Percentiles rank a stretch among this genome's conserved stretches.
phyloP scores from a whole-genome alignment of 768 basidiomycete species.

The Leccinum rimulosum region DNA sequence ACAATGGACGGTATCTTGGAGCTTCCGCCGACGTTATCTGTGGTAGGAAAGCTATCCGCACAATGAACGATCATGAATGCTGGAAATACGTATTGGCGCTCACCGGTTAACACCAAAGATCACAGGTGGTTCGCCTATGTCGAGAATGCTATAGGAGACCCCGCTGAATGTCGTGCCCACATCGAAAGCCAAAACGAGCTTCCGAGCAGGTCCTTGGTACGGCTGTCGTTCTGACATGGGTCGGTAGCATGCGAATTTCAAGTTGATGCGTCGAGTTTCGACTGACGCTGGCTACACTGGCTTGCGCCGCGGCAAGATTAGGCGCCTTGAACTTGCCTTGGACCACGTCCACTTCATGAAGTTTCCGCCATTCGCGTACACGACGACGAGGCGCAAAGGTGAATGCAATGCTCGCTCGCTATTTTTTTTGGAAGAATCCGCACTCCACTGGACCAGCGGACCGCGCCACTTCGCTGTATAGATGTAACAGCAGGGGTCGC shows the following conservation, averaged over 20 bases:
- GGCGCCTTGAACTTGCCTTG: too few relatives aligned
- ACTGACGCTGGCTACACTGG: too few relatives aligned
- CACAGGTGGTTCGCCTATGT: conserved; percentile 27
- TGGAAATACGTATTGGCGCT: background rate
- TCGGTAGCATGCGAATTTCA: background rate
- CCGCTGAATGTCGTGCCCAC: conserved; percentile 52
- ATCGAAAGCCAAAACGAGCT: conserved; percentile 50
- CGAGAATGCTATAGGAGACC: conserved; percentile 40
- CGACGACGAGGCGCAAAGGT: too few relatives aligned
- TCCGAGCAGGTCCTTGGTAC: conserved; percentile 39
- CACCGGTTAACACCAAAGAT: conserved; percentile 24
- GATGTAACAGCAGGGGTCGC: too few relatives aligned
- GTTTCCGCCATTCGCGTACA: too few relatives aligned
- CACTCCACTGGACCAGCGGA: too few relatives aligned
- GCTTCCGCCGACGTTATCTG: conserved; percentile 43
- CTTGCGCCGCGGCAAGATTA: too few relatives aligned
- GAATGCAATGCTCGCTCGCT: too few relatives aligned
- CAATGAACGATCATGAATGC: background rate
- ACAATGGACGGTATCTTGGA: conserved; percentile 50
- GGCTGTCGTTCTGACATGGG: conserved; percentile 33
- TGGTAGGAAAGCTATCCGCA: conserved; percentile 42
- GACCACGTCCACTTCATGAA: too few relatives aligned
- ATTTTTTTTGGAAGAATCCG: too few relatives aligned
- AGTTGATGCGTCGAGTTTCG: too few relatives aligned
- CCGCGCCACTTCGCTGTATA: too few relatives aligned